A percentile compares a stretch with the other conserved stretches of the same genome.
phyloP scores from a whole-genome alignment of 1,139 yeast genomes.

The Taphrina deformans region DNA sequence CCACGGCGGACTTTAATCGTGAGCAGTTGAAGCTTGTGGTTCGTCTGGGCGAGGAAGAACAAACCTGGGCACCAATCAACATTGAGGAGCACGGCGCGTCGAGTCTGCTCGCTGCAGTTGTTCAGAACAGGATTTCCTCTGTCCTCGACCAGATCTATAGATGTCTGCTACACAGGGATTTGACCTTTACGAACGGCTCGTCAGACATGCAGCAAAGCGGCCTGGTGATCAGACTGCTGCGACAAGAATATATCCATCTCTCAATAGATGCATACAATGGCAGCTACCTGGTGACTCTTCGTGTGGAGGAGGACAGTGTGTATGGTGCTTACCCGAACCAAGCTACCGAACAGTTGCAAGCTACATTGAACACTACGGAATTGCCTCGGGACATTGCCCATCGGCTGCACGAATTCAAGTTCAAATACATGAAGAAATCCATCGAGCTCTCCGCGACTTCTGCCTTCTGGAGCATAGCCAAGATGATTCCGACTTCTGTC shows the following conservation, averaged over 20 bases:
- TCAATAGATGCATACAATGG: constrained; percentile 11
- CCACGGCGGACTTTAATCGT: constrained; percentile 7
- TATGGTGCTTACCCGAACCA: neutral
- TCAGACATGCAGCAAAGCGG: neutral
- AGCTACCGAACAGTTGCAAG: neutral
- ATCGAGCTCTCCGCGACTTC: constrained; percentile 20
- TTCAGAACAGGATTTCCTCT: neutral
- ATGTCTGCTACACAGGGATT: neutral
- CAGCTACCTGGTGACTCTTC: neutral
- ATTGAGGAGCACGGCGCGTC: constrained; percentile 8
- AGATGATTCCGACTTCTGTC: constrained; percentile 15
- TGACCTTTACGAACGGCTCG: neutral
- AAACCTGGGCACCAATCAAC: neutral
- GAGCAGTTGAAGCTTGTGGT: constrained; percentile 5
- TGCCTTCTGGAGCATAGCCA: constrained; percentile 18
- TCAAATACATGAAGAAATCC: constrained; percentile 4
- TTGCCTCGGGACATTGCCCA: neutral
- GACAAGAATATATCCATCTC: neutral
- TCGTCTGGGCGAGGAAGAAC: constrained; percentile 8
- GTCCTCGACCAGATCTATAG: constrained; percentile 2
- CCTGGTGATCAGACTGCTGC: neutral
- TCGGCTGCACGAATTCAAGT: constrained; percentile 11
- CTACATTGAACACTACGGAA: neutral
- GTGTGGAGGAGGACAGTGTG: neutral
- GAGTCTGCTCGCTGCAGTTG: neutral